Evolutionary conservation across 495 filamentous ascomycete genomes (phyloP), one percentile per base, ranked within the genome.

Genomic region (Talaromyces liani): DNA sequence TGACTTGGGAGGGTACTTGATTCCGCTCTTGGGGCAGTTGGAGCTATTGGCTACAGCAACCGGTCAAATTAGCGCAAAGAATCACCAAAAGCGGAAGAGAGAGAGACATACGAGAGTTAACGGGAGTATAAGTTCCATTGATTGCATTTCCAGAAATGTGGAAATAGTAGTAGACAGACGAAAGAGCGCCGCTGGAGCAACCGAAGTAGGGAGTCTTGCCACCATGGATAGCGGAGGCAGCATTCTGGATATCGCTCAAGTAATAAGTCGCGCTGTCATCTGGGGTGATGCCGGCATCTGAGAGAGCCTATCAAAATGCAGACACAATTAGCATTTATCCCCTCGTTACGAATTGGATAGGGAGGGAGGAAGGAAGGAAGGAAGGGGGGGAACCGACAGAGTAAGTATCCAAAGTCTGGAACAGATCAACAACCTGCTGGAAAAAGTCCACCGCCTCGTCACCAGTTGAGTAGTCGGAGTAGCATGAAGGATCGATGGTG

Each of bases 81-180:
- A 10, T 29, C 22, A 57, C 59, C 14, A 2, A 27, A 24, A 54
- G 9, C 18, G 3, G 22, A n/a, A 18, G 12, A 29, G 29, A 31
- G 39, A 10, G 18, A 45, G 16, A 77, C 77, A 71, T 70, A 82
- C 80, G 80, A 6, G 81, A 76, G 41, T 77, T 70, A 18, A 76
- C 68, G 6, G 88, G 76, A 39, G 87, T 77, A 69, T 92, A 93
- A 45, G 83, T 68, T 55, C 90, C 90, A 55, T 82, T 83, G 70
- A 90, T 85, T 41, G 90, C 73, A 67, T 84, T 87, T 39, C 91
- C 91, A 64, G 80, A 80, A 16, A 93, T 82, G 69, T 91, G 87
- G 77, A 87, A 93, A 66, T 84, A 84, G 70, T 93, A 93, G 84
- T 86, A 92, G 27, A 85, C 83, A 75, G 92, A 78, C 70, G 89